Evolutionary conservation across 2,329 filamentous ascomycete species (phyloP), one percentile per base, ranked within the genome.

Genomic region (Sporothrix pseudoabietina): DNA sequence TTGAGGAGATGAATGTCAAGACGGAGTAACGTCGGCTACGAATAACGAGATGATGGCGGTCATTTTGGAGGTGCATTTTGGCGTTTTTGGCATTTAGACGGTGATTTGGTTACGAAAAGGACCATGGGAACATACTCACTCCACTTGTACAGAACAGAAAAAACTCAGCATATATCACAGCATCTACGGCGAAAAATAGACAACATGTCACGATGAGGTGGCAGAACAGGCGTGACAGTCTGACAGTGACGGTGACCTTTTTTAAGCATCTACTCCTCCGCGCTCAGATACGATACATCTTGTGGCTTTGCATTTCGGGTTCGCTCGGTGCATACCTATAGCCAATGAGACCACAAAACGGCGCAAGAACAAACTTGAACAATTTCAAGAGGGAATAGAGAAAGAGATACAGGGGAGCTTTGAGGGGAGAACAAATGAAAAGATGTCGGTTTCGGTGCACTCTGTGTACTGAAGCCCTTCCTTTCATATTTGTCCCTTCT

Each of bases 1-100:
- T 94, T 35, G 88, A 89, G 75, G 92, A 95, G 80, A 89, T 97
- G 83, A 90, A 94, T 79, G 85, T 89, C 74, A 85, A 87, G 83
- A 82, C 22, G 76, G 76, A 57, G 80, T 82, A 69, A 80, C 76
- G 55, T 26, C 30, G 63, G 12, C 16, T 32, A 63, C 22, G 59
- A 71, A 22, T 26, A n/a, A 47, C 39, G 54, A 47, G 41, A 41
- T 26, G 41, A 49, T 7, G 41, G 63, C 41, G 30, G 9, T 59
- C 26, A 32, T 63, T 35, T 19, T 30, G 12, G 22, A 49, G 10
- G 32, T 69, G 22, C 65, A 69, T 69, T 16, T 41, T 69, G 71
- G 71, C 71, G 69, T 73, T 73, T 54, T n/a, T 30, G 71, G 57
- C 61, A 47, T 30, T 71, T 73, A 66, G 72, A 59, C 26, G 55